A percentile compares a stretch with the other conserved stretches of the same genome.
These are phyloP conservation scores for Bjerkandera adusta DNA, from an alignment of 1,284 basidiomycete genomes.

Conservation along the genomic window DNA sequence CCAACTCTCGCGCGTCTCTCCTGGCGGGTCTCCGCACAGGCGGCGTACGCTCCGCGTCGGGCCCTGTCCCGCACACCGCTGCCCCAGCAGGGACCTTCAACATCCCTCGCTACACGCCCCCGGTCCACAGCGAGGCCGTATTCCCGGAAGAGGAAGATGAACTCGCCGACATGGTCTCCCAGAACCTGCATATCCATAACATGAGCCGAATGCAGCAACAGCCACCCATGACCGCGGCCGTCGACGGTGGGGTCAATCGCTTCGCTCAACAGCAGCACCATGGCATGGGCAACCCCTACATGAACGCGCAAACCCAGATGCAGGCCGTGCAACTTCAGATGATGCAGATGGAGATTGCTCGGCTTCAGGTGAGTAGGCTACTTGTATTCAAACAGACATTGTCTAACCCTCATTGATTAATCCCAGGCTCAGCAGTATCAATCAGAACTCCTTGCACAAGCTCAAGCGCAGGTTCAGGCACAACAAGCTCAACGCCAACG, in stretches of 20 bases:
- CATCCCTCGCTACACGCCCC: slow-evolving; percentile 46
- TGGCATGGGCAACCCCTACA: slow-evolving; percentile 40
- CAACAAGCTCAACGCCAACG: slow-evolving; percentile 24
- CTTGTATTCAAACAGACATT: slow-evolving; percentile 11
- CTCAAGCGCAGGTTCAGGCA: slow-evolving; percentile 36
- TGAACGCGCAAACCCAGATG: slow-evolving; percentile 48
- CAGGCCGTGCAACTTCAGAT: slow-evolving; percentile 75
- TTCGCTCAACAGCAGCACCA: slow-evolving; percentile 58
- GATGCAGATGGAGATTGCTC: slow-evolving; percentile 77
- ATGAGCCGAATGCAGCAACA: slow-evolving; percentile 40
- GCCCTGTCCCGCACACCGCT: slow-evolving; percentile 61
- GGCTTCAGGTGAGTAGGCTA: slow-evolving; percentile 60
- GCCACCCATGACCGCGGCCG: slow-evolving; percentile 62
- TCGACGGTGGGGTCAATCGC: slow-evolving; percentile 62
- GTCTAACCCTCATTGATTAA: slow-evolving; percentile 7
- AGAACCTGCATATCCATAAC: slow-evolving; percentile 37
- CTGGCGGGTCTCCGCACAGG: slow-evolving; percentile 83
- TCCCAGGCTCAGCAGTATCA: slow-evolving; percentile 63
- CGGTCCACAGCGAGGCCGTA: slow-evolving; percentile 36
- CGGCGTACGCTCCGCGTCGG: slow-evolving; percentile 71
- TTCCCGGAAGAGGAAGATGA: slow-evolving; percentile 61
- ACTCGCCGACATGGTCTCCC: slow-evolving; percentile 51
- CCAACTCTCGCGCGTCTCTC: slow-evolving; percentile 74
- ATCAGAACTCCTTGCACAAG: slow-evolving; percentile 48
- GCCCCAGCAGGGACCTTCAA: slow-evolving; percentile 62